These are phyloP conservation scores for Aethionema arabicum DNA, from an alignment of 345 rosid species.

Conservation along the genomic window DNA sequence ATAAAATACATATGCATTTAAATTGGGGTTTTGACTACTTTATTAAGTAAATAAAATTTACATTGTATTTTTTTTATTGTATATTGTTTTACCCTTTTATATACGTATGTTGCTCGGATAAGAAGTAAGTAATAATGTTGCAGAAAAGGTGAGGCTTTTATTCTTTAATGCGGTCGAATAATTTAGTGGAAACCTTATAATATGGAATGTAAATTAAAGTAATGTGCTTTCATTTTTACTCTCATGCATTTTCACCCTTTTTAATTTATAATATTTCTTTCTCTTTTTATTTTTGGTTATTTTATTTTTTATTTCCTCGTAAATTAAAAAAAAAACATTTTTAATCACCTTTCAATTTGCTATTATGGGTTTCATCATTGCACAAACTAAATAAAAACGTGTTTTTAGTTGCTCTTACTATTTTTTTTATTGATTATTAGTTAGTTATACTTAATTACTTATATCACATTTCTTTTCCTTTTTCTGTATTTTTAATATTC, in stretches of 20 bases:
- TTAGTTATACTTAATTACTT: not conserved
- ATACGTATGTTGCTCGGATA: not conserved
- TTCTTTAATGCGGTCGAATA: slow-evolving; percentile 2
- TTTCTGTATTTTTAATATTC: too few relatives aligned
- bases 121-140: slow-evolving; percentile 1
- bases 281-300: not conserved
- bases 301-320: not conserved
- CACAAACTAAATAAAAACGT: slow-evolving; percentile 15
- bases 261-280: not conserved
- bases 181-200: slow-evolving; percentile 13
- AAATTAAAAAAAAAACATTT: slow-evolving; percentile 5
- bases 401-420: slow-evolving; percentile 3
- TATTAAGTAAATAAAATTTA: not conserved
- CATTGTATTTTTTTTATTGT: not conserved
- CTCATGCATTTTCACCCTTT: slow-evolving; percentile 26
- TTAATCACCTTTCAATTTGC: slow-evolving; percentile 9
- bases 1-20: too few relatives aligned
- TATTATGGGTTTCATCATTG: slow-evolving; percentile 11
- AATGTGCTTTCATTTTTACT: slow-evolving; percentile 29
- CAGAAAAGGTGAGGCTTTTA: slow-evolving; percentile 11
- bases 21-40: not conserved
- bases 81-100: too few relatives aligned
- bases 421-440: not conserved
- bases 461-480: too few relatives aligned
- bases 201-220: slow-evolving; percentile 18